A percentile compares a stretch with the other conserved stretches of the same genome.
Evolutionary conservation across 1,284 basidiomycete genomes (phyloP).

Genomic region (Porodaedalea pini): DNA sequence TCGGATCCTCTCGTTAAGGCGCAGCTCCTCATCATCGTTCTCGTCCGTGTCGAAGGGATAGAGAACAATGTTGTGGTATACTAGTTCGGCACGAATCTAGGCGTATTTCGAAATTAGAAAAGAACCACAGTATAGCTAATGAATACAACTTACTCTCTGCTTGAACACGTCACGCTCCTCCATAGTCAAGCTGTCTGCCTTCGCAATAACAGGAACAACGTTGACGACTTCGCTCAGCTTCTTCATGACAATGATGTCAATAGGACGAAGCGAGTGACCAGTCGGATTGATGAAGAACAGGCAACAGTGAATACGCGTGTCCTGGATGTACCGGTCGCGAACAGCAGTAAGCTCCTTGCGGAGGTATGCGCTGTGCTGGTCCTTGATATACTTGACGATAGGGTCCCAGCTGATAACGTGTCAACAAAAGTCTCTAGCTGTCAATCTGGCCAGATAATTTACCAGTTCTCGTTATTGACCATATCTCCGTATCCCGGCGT

Average conservation of each 20-base stretch:
- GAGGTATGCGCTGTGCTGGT: slow-evolving; percentile 98
- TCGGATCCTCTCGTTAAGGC: slow-evolving; percentile 88
- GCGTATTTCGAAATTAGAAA: background rate
- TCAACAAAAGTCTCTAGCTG: background rate
- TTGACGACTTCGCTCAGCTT: slow-evolving; percentile 98
- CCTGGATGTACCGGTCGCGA: slow-evolving; percentile 97
- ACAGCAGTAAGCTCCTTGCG: slow-evolving; percentile 98
- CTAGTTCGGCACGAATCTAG: slow-evolving; percentile 89
- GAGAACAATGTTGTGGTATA: slow-evolving; percentile 89
- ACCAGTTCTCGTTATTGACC: slow-evolving; percentile 99
- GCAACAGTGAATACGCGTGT: slow-evolving; percentile 98
- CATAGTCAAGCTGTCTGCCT: slow-evolving; percentile 92
- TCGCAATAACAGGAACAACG: slow-evolving; percentile 97
- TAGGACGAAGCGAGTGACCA: slow-evolving; percentile 87
- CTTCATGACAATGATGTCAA: slow-evolving; percentile 98
- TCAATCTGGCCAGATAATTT: slow-evolving; percentile 30
- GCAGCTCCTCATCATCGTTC: slow-evolving; percentile 87
- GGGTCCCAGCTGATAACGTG: slow-evolving; percentile 84
- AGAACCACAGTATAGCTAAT: background rate
- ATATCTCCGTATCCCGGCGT: slow-evolving; percentile 99
- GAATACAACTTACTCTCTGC: slow-evolving; percentile 56
- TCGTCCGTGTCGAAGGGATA: slow-evolving; percentile 99
- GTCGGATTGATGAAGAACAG: slow-evolving; percentile 99
- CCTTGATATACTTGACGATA: slow-evolving; percentile 98
- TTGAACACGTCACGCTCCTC: slow-evolving; percentile 95